These are phyloP conservation scores for Plectosphaerella cucumerina DNA, from an alignment of 2,329 filamentous ascomycete species.

Conservation along the genomic window DNA sequence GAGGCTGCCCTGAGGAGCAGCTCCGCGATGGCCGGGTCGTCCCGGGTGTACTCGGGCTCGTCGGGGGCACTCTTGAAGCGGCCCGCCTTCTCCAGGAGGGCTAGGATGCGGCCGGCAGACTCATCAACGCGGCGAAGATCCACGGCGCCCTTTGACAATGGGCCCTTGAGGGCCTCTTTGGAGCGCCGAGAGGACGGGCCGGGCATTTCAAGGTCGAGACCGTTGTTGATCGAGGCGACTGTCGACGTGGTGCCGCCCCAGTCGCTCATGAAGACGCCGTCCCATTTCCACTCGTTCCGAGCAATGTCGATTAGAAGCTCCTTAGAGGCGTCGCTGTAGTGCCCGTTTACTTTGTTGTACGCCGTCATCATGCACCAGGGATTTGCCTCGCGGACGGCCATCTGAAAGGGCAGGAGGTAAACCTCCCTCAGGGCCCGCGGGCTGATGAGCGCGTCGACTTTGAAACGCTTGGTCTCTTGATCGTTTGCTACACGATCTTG, in stretches of 20 bases:
- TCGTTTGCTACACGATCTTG: slow-evolving; percentile 28
- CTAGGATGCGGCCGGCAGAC: slow-evolving; percentile 50
- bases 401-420: slow-evolving; percentile 54
- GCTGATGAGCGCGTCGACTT: slow-evolving; percentile 22
- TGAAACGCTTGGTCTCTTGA: slow-evolving; percentile 23
- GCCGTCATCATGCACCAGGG: slow-evolving; percentile 55
- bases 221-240: slow-evolving; percentile 9
- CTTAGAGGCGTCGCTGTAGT: slow-evolving; percentile 48
- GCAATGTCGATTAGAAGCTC: slow-evolving; percentile 46
- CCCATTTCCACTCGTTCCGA: slow-evolving; percentile 38
- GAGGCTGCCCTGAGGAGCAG: slow-evolving; percentile 60
- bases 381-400: slow-evolving; percentile 45
- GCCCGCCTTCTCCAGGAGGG: slow-evolving; percentile 52
- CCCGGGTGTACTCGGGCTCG: slow-evolving; percentile 15
- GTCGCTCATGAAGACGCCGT: slow-evolving; percentile 33
- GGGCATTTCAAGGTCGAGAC: slow-evolving; percentile 25
- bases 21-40: slow-evolving; percentile 22
- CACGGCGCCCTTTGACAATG: background rate
- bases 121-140: slow-evolving; percentile 38
- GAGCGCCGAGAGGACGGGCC: slow-evolving; percentile 17
- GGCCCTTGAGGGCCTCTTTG: background rate
- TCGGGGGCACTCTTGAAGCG: slow-evolving; percentile 53
- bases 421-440: slow-evolving; percentile 37
- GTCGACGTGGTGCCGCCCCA: slow-evolving; percentile 31
- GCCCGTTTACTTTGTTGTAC: slow-evolving; percentile 56